phyloP scores from a whole-genome alignment of 176 grass and related monocot species.

The Cocos nucifera region DNA sequence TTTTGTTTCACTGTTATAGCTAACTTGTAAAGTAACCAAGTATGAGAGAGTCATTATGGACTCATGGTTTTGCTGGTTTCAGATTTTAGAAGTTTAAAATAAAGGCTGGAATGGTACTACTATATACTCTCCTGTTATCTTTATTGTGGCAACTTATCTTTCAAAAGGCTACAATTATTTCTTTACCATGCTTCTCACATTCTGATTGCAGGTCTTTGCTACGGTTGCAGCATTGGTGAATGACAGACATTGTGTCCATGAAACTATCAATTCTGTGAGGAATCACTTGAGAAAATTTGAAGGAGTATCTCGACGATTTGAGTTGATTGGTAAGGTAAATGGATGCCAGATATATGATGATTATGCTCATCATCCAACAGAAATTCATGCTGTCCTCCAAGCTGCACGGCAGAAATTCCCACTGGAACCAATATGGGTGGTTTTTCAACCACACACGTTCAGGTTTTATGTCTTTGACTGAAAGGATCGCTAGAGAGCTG shows the following conservation, averaged over 20 bases:
- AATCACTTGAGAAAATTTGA: conserved; percentile 9
- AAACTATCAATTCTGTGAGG: background rate
- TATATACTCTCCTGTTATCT: too few relatives aligned
- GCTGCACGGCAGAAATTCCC: conserved; percentile 5
- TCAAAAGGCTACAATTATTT: too few relatives aligned
- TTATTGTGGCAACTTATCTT: background rate
- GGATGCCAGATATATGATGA: conserved; percentile 23
- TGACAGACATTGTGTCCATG: background rate
- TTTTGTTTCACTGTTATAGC: too few relatives aligned
- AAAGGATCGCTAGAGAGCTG: background rate
- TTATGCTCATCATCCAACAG: conserved; percentile 19
- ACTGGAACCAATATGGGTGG: conserved; percentile 3
- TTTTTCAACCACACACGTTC: conserved; percentile 17
- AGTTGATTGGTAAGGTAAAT: conserved; percentile 9
- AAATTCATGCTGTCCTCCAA: conserved; percentile 14
- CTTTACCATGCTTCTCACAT: background rate
- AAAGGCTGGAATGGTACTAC: too few relatives aligned
- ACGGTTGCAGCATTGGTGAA: background rate
- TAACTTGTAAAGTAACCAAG: too few relatives aligned
- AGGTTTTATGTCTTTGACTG: conserved; percentile 1
- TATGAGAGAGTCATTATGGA: too few relatives aligned
- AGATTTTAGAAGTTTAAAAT: too few relatives aligned
- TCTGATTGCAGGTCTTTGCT: conserved; percentile 10
- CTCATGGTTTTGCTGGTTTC: too few relatives aligned
- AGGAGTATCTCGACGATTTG: conserved; percentile 13